Base-by-base conservation (phyloP, 768 basidiomycete species). In the Naganishia friedmannii region DNA sequence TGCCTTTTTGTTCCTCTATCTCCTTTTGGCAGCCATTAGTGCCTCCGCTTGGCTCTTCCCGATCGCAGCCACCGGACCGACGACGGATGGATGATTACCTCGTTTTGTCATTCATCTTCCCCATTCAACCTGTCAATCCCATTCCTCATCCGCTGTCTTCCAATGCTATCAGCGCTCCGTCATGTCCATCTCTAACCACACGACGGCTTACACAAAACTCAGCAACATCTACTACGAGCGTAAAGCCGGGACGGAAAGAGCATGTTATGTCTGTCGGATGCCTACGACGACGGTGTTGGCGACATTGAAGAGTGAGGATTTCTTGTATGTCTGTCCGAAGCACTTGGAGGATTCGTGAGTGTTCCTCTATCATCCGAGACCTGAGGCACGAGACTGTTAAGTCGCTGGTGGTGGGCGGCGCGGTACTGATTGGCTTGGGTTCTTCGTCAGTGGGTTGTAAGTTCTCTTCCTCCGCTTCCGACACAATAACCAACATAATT, bases 151-250 rank as follows among this genome's bases (percentile, higher is more conserved):
- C n/a, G n/a, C n/a, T n/a, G n/a, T n/a, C n/a, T n/a, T n/a, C n/a
- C n/a, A n/a, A n/a, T n/a, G n/a, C n/a, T n/a, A n/a, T n/a, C n/a
- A n/a, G n/a, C n/a, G n/a, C n/a, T n/a, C 53, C 53, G 32, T 7
- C 23, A 31, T 55, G 32, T 55, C 17, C 54, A 12, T 1, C 54
- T 15, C 53, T 15, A 10, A 6, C 15, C 53, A 8, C 4, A 3
- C 53, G 3, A 37, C 60, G 42, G 6, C 60, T 3, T 63, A 63
- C 26, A 46, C 68, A 17, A 56, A 65, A 13, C 72, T 83, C 26
- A 77, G 79, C 74, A 95, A 96, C 79, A 76, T 92, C 53, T 96
- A 94, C 82, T 93, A 92, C 83, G 91, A 91, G 81, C 87, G 92
- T 75, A 87, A 88, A 53, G 87, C 88, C 66, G 92, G 85, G 37